These are phyloP conservation scores for Haplographium delicatum DNA, from an alignment of 495 filamentous ascomycete species.

Conservation along the genomic window DNA sequence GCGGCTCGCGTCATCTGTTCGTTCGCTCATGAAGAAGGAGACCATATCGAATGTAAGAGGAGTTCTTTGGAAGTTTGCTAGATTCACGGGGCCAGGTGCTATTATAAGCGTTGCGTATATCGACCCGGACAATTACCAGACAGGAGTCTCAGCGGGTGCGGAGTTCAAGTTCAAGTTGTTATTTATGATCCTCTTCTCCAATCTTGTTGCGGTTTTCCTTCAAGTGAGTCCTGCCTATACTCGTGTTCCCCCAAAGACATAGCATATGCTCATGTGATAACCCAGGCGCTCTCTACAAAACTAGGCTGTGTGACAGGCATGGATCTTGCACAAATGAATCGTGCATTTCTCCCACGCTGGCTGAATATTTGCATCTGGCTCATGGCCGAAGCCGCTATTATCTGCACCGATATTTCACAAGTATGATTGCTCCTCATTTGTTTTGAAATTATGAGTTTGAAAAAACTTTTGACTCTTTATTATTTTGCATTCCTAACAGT, in stretches of 20 bases:
- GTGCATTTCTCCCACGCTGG: constrained; percentile 69
- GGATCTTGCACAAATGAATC: constrained; percentile 72
- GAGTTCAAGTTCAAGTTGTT: constrained; percentile 59
- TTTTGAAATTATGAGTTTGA: neutral
- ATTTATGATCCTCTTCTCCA: constrained; percentile 74
- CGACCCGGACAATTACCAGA: constrained; percentile 78
- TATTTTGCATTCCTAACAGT: constrained; percentile 51
- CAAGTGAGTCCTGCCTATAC: constrained; percentile 26
- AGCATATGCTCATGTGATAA: neutral
- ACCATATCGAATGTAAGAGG: neutral
- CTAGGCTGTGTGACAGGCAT: constrained; percentile 76
- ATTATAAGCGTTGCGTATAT: constrained; percentile 43
- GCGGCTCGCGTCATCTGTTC: neutral
- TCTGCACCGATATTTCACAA: constrained; percentile 15
- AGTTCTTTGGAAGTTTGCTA: constrained; percentile 9
- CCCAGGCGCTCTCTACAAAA: constrained; percentile 67
- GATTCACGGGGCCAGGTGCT: constrained; percentile 13
- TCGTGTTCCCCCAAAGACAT: neutral
- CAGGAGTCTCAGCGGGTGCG: constrained; percentile 68
- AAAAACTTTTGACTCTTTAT: neutral
- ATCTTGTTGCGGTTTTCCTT: constrained; percentile 75
- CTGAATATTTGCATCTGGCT: constrained; percentile 65
- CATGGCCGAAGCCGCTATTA: constrained; percentile 60
- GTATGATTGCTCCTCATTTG: neutral
- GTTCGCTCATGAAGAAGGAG: neutral